Evolutionary conservation across 139 green algal species (phyloP), one percentile per base, ranked within the genome.

Genomic region (Volvox africanus): DNA sequence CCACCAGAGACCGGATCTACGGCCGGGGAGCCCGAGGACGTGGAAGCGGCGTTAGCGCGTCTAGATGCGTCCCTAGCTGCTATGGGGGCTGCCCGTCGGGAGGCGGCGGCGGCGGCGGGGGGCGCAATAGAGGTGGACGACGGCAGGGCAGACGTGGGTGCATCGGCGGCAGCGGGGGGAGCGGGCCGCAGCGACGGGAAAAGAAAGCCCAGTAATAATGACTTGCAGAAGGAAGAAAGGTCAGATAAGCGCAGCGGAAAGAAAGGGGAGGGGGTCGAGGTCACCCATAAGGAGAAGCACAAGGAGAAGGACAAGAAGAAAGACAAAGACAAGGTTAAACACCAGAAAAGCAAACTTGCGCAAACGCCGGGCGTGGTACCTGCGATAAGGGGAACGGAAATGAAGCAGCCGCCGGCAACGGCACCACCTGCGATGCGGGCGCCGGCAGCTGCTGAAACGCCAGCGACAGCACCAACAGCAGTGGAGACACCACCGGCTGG

Each of bases 251-350:
- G 50, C 32, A 55, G 61, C 1, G 32, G 50, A 19, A 55, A 81
- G 13, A 82, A 81, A 24, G 32, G 50, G 22, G 61, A 88, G 1
- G 61, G 73, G 62, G 33, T n/a, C 21, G 73, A 82, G 32, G 65
- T 85, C 26, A 44, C 76, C 30, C 65, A 77, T 37, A 82, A 82
- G 28, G n/a, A 86, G 6, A 79, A 78, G 30, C 78, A 78, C 17
- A 32, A 88, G 28, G 36, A 67, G 67, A 88, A 88, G 33, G 67
- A 88, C 24, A 88, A 88, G 67, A 67, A 80, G 9, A 37, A 78
- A 9, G 77, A 78, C 61, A 78, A 88, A 21, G 26, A 30, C 81
- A 77, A 87, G 81, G n/a, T 77, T 11, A 87, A 87, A 62, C 75
- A 81, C 32, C 30, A 61, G 32, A 67, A 83, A 36, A 67, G 32